A percentile compares a stretch with the other conserved stretches of the same genome.
These are phyloP conservation scores for Salvia rosmarinus DNA, from an alignment of 257 asterid species.

Conservation along the genomic window DNA sequence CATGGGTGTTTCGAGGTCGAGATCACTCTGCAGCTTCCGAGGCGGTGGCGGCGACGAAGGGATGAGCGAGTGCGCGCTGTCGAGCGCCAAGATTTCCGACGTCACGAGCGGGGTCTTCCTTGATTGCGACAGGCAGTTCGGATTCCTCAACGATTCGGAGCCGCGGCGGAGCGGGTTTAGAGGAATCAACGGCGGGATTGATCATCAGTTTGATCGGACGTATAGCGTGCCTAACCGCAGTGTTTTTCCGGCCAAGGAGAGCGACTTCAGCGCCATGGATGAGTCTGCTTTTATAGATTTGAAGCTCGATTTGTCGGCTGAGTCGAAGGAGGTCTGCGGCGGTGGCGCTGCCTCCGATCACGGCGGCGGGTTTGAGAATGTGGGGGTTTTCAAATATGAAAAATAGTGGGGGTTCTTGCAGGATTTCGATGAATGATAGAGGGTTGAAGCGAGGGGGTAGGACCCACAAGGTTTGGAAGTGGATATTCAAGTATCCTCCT, in stretches of 20 bases:
- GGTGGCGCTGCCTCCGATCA: too few relatives aligned
- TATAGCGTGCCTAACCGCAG: constrained; percentile 52
- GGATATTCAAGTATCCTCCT: constrained; percentile 71
- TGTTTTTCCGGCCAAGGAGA: constrained; percentile 73
- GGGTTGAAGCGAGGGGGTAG: constrained; percentile 50
- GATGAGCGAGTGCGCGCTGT: constrained; percentile 50
- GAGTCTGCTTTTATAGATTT: constrained; percentile 84
- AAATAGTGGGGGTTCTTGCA: constrained; percentile 47
- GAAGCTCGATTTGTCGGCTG: constrained; percentile 64
- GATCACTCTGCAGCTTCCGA: constrained; percentile 88
- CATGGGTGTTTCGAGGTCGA: constrained; percentile 73
- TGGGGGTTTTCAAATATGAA: constrained; percentile 25
- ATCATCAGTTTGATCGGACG: constrained; percentile 40
- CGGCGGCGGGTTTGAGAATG: constrained; percentile 8
- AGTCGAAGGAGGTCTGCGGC: constrained; percentile 39
- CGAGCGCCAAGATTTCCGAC: constrained; percentile 93
- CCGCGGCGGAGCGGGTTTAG: constrained; percentile 52
- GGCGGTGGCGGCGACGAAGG: constrained; percentile 57
- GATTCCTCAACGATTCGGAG: constrained; percentile 37
- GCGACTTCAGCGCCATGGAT: constrained; percentile 75
- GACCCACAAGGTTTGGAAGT: constrained; percentile 76
- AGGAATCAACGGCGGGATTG: constrained; percentile 27
- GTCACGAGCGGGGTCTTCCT: constrained; percentile 63
- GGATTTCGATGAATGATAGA: constrained; percentile 50
- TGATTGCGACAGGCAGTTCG: constrained; percentile 43